These are phyloP conservation scores for Yamadazyma aaseri DNA, from an alignment of 1,139 yeast genomes.

Conservation along the genomic window DNA sequence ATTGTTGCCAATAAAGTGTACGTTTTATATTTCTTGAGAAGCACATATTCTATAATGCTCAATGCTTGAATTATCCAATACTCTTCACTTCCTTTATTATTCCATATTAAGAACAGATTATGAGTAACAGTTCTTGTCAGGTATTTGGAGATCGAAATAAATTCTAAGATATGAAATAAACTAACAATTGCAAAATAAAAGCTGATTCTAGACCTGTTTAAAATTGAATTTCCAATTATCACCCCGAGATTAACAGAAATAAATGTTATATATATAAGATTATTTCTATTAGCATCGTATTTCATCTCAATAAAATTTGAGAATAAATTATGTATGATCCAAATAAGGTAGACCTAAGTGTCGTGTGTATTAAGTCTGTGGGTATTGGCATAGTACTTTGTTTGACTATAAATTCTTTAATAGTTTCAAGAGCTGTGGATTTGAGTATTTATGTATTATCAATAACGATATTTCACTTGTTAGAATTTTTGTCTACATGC, in stretches of 20 bases:
- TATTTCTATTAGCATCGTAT: conserved; percentile 1
- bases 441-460: conserved; percentile 46
- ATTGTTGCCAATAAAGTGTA: conserved; percentile 15
- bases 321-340: conserved; percentile 22
- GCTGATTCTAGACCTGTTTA: conserved; percentile 2
- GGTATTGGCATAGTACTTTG: conserved; percentile 28
- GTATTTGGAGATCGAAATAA: conserved; percentile 24
- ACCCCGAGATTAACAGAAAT: conserved; percentile 19
- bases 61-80: conserved; percentile 31
- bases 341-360: conserved; percentile 27
- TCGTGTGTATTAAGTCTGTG: conserved; percentile 33
- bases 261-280: conserved; percentile 2
- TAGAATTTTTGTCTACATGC: conserved; percentile 82
- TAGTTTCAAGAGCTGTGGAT: neutral
- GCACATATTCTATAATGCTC: conserved; percentile 26
- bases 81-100: conserved; percentile 34
- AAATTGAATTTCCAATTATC: conserved; percentile 9
- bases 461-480: conserved; percentile 66
- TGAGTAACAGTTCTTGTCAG: conserved; percentile 24
- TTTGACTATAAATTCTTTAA: conserved; percentile 11
- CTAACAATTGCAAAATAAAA: conserved; percentile 4
- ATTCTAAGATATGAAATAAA: conserved; percentile 31
- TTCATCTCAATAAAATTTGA: neutral
- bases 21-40: conserved; percentile 7
- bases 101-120: conserved; percentile 37